Conservation (phyloP, 495 filamentous ascomycete genomes). For the Daldinia caldariorum region DNA sequence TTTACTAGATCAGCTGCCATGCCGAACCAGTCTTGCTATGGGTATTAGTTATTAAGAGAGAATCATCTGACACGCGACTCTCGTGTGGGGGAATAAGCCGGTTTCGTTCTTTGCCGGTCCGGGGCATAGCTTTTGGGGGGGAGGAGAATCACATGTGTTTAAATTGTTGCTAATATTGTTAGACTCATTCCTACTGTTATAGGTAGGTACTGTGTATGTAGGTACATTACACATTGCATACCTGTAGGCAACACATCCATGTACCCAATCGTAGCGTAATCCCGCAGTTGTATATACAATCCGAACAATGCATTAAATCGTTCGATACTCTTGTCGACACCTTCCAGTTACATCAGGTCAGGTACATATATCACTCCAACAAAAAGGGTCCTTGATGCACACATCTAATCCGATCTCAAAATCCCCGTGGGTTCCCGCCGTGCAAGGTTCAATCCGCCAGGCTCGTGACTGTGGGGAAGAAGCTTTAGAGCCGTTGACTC, state of each 20-base stretch:
- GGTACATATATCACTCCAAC: not conserved
- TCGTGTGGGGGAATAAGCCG: constrained; percentile 37
- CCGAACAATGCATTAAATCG: not conserved
- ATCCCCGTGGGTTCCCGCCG: constrained; percentile 36
- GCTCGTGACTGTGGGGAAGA: constrained; percentile 46
- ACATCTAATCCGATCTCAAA: constrained; percentile 3
- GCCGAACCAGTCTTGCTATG: constrained; percentile 9
- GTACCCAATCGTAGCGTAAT: not conserved
- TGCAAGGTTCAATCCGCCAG: constrained; percentile 34
- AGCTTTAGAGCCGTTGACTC: constrained; percentile 32
- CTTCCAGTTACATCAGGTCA: not conserved
- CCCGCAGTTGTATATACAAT: constrained; percentile 3
- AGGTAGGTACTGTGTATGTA: no score
- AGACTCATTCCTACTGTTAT: not conserved
- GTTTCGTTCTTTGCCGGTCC: constrained; percentile 31
- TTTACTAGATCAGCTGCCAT: constrained; percentile 33
- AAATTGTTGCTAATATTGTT: not conserved
- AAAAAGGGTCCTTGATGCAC: constrained; percentile 15
- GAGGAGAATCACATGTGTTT: constrained; percentile 36
- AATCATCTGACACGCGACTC: constrained; percentile 42
- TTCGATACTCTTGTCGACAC: not conserved
- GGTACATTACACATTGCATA: no score
- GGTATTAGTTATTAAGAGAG: not conserved
- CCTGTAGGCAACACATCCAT: not conserved
- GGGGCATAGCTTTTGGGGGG: constrained; percentile 23